Conservation (phyloP, 2,329 filamentous ascomycete species). For the Mollisia scopiformis region DNA sequence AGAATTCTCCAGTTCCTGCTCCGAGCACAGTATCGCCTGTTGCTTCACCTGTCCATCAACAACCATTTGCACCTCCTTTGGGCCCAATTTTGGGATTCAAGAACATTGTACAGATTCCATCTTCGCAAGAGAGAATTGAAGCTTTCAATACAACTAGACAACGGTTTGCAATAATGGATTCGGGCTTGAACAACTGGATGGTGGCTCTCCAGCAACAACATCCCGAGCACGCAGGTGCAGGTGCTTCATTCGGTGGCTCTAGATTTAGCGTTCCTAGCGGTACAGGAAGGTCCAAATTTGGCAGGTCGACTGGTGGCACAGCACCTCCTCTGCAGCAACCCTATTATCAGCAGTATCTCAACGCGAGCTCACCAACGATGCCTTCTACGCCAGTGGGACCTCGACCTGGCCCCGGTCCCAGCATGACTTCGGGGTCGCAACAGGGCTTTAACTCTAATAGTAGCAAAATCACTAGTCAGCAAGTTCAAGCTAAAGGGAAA, state of each 20-base stretch:
- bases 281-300: slow-evolving; percentile 27
- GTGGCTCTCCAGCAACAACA: slow-evolving; percentile 46
- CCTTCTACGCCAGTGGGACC: slow-evolving; percentile 24
- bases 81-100: slow-evolving; percentile 53
- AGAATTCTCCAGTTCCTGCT: slow-evolving; percentile 8
- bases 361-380: slow-evolving; percentile 45
- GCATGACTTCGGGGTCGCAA: slow-evolving; percentile 25
- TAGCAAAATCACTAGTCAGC: slow-evolving; percentile 34
- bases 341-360: slow-evolving; percentile 60
- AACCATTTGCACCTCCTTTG: slow-evolving; percentile 4
- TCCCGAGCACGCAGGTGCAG: slow-evolving; percentile 50
- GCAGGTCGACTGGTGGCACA: slow-evolving; percentile 20
- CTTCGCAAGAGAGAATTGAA: slow-evolving; percentile 68
- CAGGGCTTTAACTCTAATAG: slow-evolving; percentile 30
- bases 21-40: slow-evolving; percentile 22
- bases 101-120: slow-evolving; percentile 74
- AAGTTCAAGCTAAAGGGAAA: slow-evolving; percentile 73
- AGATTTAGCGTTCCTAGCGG: slow-evolving; percentile 18
- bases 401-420: slow-evolving; percentile 14
- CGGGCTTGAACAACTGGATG: slow-evolving; percentile 70
- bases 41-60: slow-evolving; percentile 11
- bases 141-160: slow-evolving; percentile 74
- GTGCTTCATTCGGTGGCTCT: slow-evolving; percentile 21
- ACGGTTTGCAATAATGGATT: slow-evolving; percentile 72
- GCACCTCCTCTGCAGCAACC: slow-evolving; percentile 44